phyloP scores from a whole-genome alignment of 1,284 basidiomycete genomes.

The Sphaerobolus stellatus region DNA sequence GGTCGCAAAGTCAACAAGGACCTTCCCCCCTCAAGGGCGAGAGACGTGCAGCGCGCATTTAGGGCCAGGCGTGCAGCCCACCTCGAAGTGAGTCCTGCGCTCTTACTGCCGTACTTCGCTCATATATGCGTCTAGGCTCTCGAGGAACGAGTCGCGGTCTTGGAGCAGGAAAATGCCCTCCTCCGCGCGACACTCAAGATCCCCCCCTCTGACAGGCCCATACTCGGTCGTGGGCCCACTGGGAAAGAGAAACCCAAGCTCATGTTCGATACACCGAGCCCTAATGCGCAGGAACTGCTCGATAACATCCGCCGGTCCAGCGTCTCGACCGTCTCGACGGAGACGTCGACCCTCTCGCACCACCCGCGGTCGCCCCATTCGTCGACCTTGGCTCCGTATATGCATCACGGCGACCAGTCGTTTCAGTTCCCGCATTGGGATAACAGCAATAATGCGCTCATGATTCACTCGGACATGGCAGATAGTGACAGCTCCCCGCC shows the following conservation, averaged over 20 bases:
- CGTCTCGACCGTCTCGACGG: slow-evolving; percentile 12
- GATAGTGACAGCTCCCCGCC: slow-evolving; percentile 13
- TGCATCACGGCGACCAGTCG: slow-evolving; percentile 10
- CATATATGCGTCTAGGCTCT: slow-evolving; percentile 52
- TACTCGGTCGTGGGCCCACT: slow-evolving; percentile 78
- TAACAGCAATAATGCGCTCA: slow-evolving; percentile 13
- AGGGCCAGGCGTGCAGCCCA: slow-evolving; percentile 87
- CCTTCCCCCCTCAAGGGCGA: slow-evolving; percentile 86
- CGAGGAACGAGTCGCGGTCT: slow-evolving; percentile 77
- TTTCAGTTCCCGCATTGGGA: slow-evolving; percentile 14
- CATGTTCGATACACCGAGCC: slow-evolving; percentile 3
- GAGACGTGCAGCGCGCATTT: slow-evolving; percentile 92
- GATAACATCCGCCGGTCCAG: slow-evolving; percentile 12
- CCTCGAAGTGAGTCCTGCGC: slow-evolving; percentile 61
- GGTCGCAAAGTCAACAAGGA: slow-evolving; percentile 91
- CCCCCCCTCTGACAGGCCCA: slow-evolving; percentile 68
- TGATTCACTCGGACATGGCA: slow-evolving; percentile 12
- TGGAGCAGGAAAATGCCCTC: slow-evolving; percentile 82
- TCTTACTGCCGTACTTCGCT: slow-evolving; percentile 5
- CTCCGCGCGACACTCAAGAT: slow-evolving; percentile 75
- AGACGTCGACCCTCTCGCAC: slow-evolving; percentile 11
- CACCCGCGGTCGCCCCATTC: slow-evolving; percentile 5
- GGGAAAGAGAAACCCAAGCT: slow-evolving; percentile 56
- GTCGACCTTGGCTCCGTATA: slow-evolving; percentile 1
- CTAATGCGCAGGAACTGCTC: not conserved